Base-by-base conservation (phyloP, 2,329 filamentous ascomycete species). In the Aquanectria penicillioides region DNA sequence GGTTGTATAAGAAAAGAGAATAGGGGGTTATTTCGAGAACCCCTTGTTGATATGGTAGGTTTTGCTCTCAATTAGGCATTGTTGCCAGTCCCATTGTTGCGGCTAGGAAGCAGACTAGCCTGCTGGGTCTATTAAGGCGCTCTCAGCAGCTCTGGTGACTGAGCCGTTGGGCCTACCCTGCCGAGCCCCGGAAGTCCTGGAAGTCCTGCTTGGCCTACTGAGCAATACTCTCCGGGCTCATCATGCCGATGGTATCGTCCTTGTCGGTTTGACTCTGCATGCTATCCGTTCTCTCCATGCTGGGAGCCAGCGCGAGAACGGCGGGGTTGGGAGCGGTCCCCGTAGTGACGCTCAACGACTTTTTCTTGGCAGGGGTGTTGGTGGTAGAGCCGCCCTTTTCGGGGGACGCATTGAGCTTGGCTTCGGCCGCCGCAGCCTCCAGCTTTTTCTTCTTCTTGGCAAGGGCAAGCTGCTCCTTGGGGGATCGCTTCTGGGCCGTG, bases 381-480 rank as follows among this genome's bases (percentile, higher is more conserved):
- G 74, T 78, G 25, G 77, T 68, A 5, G 74, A 68, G 6, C 70
- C 66, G 69, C 69, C 55, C 59, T 77, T 77, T n/a, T 73, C 74
- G 2, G 73, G 69, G 1, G 74, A 71, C 2, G 69, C 69, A 34
- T 77, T 76, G 63, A 78, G 69, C 62, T 75, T 78, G 38, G 79
- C 81, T 54, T 82, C 81, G 6, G 81, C 81, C 18, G 82, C 84
- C 71, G 78, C 86, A 58, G 78, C 89, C 76, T 88, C 89, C 75
- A 86, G 78, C 80, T 94, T 94, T 79, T 94, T 92, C 80, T 92
- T 94, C 78, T 94, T 95, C 81, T 94, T 94, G 55, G 92, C 91
- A 65, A 93, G 86, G 26, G 91, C 91, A 52, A 93, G 88, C 74
- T 94, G 91, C 73, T 95, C 92, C 71, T 91, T 89, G 18, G 92